Evolutionary conservation across 441 rosid genomes (phyloP).

Genomic region (Adansonia grandidieri): DNA sequence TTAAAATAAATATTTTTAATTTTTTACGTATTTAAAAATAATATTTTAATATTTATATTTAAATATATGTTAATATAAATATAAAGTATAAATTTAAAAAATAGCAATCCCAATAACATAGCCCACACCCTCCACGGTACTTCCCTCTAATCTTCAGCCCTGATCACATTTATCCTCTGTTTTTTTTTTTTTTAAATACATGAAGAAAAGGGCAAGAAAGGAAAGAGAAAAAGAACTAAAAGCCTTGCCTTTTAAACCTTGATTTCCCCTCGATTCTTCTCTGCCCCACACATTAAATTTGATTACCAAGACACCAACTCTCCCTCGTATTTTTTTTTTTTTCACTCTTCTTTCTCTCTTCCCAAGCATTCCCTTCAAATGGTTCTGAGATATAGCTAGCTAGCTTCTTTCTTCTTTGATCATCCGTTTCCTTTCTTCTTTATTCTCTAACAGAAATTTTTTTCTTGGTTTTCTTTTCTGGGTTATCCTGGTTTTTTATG

Average conservation of each 20-base stretch:
- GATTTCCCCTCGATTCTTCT: conserved; percentile 4
- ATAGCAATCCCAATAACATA: too few species aligned
- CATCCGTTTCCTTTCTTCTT: background rate
- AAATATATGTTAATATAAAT: too few species aligned
- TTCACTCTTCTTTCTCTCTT: background rate
- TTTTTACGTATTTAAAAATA: too few species aligned
- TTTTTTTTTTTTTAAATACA: background rate
- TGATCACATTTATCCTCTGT: too few species aligned
- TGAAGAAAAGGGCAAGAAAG: background rate
- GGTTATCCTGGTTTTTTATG: background rate
- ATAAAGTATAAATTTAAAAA: too few species aligned
- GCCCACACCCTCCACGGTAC: too few species aligned
- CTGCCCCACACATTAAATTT: background rate
- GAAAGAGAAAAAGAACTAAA: background rate
- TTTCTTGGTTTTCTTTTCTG: conserved; percentile 18
- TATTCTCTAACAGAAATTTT: background rate
- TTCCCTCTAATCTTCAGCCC: too few species aligned
- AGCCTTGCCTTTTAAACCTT: conserved; percentile 11
- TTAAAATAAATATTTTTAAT: too few species aligned
- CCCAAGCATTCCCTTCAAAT: background rate
- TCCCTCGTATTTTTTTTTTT: background rate
- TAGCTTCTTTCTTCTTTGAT: conserved; percentile 20
- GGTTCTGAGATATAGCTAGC: background rate
- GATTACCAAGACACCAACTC: conserved; percentile 11
- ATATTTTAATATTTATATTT: too few species aligned